These are phyloP conservation scores for Prunus padus DNA, from an alignment of 306 rosid genomes.

Conservation along the genomic window DNA sequence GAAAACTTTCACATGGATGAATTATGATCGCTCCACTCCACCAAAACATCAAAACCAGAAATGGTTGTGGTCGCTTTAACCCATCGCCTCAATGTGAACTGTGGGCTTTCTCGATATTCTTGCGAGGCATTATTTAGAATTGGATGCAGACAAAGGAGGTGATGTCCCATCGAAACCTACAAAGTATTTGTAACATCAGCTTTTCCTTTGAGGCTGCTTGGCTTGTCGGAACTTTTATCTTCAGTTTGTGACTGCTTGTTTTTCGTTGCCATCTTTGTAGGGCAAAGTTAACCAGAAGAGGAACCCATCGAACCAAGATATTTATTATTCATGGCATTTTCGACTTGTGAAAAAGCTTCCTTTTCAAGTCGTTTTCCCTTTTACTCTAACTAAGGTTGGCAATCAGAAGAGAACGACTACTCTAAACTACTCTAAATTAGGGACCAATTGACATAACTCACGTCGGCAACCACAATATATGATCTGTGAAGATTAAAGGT, in stretches of 20 bases:
- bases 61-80: neutral
- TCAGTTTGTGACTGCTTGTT: neutral
- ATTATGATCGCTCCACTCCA: neutral
- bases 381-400: too few species aligned
- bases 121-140: conserved; percentile 8
- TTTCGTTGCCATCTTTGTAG: neutral
- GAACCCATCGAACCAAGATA: neutral
- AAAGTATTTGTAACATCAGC: neutral
- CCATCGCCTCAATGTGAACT: conserved; percentile 8
- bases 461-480: accelerated
- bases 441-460: too few species aligned
- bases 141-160: conserved; percentile 14
- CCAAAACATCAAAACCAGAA: too few species aligned
- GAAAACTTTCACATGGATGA: conserved; percentile 22
- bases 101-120: neutral
- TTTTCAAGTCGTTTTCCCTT: too few species aligned
- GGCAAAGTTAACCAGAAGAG: neutral
- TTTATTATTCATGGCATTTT: neutral
- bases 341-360: neutral
- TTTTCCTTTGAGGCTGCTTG: neutral
- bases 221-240: neutral
- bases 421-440: too few species aligned
- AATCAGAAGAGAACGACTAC: too few species aligned
- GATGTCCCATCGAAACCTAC: neutral
- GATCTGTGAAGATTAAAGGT: neutral